Percentiles rank a stretch among this genome's conserved stretches.
Evolutionary conservation across 2,329 filamentous ascomycete genomes (phyloP).

Genomic region (Setomelanomma holmii): DNA sequence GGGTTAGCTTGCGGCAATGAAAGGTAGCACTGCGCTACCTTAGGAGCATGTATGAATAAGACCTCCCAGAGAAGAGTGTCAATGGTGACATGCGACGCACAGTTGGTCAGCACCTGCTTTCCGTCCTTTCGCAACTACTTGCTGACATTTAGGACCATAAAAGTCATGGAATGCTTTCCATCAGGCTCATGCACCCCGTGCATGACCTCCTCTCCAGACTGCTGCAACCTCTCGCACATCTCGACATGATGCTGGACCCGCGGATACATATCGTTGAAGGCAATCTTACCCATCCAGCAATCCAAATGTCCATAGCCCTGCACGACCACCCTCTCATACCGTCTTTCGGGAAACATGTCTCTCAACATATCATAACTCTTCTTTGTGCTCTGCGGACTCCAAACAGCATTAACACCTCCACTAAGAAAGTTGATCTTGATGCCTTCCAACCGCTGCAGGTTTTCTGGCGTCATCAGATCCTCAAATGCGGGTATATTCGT

Average conservation of each 20-base stretch:
- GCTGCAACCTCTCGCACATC: slow-evolving; percentile 1
- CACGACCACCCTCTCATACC: slow-evolving; percentile 62
- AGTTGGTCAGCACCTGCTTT: too few species aligned
- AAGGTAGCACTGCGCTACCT: too few species aligned
- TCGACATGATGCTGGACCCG: slow-evolving; percentile 46
- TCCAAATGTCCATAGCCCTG: slow-evolving; percentile 68
- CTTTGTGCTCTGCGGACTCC: slow-evolving; percentile 62
- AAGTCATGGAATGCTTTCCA: too few species aligned
- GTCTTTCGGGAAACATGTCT: slow-evolving; percentile 57
- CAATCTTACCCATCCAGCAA: slow-evolving; percentile 67
- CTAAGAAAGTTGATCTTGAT: slow-evolving; percentile 20
- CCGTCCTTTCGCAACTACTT: too few species aligned
- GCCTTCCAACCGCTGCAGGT: slow-evolving; percentile 12
- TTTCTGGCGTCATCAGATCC: slow-evolving; percentile 10
- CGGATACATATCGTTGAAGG: slow-evolving; percentile 66
- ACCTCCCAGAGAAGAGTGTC: too few species aligned
- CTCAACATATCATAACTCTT: slow-evolving; percentile 62
- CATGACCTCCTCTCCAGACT: not conserved
- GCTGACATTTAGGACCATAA: too few species aligned
- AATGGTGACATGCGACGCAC: too few species aligned
- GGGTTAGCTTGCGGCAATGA: too few species aligned
- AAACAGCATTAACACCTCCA: slow-evolving; percentile 57
- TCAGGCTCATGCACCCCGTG: too few species aligned
- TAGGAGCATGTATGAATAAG: too few species aligned
- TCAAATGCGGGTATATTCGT: slow-evolving; percentile 8